Conservation (phyloP, 2,329 filamentous ascomycete species). For the Ophiostoma himal-ulmi region DNA sequence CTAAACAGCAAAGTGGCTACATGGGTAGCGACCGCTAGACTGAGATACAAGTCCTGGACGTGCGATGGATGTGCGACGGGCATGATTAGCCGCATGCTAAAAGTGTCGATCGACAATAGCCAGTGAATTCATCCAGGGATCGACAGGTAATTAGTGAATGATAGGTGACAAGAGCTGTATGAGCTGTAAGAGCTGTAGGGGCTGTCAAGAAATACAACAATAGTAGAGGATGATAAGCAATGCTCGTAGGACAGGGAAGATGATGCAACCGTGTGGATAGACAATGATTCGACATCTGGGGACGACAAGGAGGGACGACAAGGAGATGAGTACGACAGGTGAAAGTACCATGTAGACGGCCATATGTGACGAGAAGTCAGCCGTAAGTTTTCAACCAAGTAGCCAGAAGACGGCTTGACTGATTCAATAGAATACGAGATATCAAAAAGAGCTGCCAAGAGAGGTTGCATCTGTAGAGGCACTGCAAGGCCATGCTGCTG, state of each 20-base stretch:
- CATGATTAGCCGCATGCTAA: conserved; percentile 2
- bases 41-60: not conserved
- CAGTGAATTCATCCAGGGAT: conserved; percentile 2
- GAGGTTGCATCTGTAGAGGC: not conserved
- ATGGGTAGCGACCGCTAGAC: too few species aligned
- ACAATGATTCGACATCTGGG: conserved; percentile 1
- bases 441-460: not conserved
- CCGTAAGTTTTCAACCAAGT: not conserved
- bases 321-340: not conserved
- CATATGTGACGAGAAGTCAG: not conserved
- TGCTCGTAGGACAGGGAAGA: not conserved
- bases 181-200: not conserved
- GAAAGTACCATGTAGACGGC: not conserved
- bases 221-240: not conserved
- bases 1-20: too few species aligned
- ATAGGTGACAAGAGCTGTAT: not conserved
- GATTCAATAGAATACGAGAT: not conserved
- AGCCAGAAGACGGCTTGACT: not conserved
- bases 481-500: not conserved
- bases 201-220: not conserved
- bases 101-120: conserved; percentile 6
- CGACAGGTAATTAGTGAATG: not conserved
- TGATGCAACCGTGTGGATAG: conserved; percentile 1
- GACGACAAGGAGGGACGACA: not conserved
- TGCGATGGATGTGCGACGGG: not conserved